A percentile compares a stretch with the other conserved stretches of the same genome.
Evolutionary conservation across 2,329 filamentous ascomycete species (phyloP).

Genomic region (Trichothecium roseum): DNA sequence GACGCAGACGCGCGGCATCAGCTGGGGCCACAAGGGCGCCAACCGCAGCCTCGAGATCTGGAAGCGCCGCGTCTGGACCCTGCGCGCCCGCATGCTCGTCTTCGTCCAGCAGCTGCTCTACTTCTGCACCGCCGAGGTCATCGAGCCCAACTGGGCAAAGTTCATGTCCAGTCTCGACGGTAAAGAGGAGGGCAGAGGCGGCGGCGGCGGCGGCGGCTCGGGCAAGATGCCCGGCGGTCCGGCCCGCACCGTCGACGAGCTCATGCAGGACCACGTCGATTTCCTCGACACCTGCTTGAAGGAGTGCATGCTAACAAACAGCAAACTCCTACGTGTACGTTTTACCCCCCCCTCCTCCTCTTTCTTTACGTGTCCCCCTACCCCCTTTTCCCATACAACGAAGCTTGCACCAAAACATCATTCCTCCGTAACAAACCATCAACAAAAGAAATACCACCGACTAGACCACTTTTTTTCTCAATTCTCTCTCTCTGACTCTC

Average conservation of each 20-base stretch:
- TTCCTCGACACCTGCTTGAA: conserved; percentile 96
- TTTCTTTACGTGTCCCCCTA: too few species aligned
- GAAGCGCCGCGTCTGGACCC: conserved; percentile 87
- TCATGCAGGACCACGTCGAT: conserved; percentile 99
- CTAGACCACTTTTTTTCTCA: too few species aligned
- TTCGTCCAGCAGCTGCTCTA: conserved; percentile 96
- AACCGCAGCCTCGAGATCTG: conserved; percentile 71
- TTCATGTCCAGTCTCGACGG: conserved; percentile 75
- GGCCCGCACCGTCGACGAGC: conserved; percentile 76
- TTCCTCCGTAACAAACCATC: too few species aligned
- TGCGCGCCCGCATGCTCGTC: conserved; percentile 88
- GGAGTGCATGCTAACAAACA: conserved; percentile 98
- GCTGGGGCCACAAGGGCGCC: conserved; percentile 74
- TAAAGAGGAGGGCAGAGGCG: conserved; percentile 8
- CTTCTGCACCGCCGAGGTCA: conserved; percentile 93
- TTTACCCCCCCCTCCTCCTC: neutral
- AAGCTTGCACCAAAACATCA: too few species aligned
- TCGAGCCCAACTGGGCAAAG: conserved; percentile 93
- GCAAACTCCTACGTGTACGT: conserved; percentile 77
- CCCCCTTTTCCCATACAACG: too few species aligned
- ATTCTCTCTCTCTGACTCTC: neutral
- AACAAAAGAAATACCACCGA: too few species aligned
- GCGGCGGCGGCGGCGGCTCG: too few species aligned
- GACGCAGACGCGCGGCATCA: conserved; percentile 69
- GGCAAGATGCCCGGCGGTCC: conserved; percentile 18